Evolutionary conservation across 768 basidiomycete genomes (phyloP), one percentile per base, ranked within the genome.

Genomic region (Russula ochroleuca): DNA sequence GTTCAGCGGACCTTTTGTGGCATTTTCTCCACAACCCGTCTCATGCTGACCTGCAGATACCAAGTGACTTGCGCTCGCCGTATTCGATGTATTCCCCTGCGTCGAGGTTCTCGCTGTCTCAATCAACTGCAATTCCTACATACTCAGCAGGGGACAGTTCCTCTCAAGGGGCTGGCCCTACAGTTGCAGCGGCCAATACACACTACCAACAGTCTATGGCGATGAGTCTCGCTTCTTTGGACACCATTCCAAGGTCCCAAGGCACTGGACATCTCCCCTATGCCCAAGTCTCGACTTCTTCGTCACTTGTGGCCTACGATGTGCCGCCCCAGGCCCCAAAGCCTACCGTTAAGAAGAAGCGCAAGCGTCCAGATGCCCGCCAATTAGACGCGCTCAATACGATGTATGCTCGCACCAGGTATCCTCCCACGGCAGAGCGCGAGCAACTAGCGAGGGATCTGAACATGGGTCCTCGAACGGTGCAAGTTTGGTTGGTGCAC

Each of bases 381-480:
- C 91, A 93, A 69, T 78, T 92, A 64, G 87, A 88, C 72, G 84
- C 89, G 37, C 78, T 93, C 72, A 92, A 91, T 72, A 87, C 88
- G 71, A 86, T 85, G 0, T 93, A 91, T 72, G 78, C 78, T 66
- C 83, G 90, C 64, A 93, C 91, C 3, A 88, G 90, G 19, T 93
- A 92, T 70, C 91, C 91, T 23, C 89, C 90, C 15, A 93, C 91
- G 10, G 90, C 91, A 73, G 91, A 92, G 73, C 84, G 91, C 19
- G 79, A 82, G 41, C 84, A 83, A 35, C 75, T 92, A 54, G 90
- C 91, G 15, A 88, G 85, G 67, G 78, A 83, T 68, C 77, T 92
- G 64, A 88, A 88, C 68, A 92, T 93, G 91, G 85, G 87, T 51
- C 83, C 91, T 43, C 78, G 91, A 67, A 90, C 88, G 67, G 91